phyloP scores from a whole-genome alignment of 768 basidiomycete species.

The Mrakia blollopis region DNA sequence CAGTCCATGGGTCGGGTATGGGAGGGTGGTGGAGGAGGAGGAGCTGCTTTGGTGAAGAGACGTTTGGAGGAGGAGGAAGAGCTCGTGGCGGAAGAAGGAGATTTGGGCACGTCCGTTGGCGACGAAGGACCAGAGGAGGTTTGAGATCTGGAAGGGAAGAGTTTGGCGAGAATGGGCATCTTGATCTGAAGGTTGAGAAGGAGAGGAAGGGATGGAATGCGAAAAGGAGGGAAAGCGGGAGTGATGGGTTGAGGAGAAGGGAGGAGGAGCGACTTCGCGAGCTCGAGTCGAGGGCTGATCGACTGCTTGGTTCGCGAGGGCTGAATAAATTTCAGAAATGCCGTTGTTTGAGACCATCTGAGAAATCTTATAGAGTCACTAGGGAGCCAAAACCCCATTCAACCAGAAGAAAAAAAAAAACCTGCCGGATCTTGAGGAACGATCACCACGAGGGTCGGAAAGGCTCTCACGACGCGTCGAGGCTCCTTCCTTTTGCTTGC shows the following conservation, averaged over 20 bases:
- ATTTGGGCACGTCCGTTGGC: conserved; percentile 3
- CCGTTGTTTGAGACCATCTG: too few species aligned
- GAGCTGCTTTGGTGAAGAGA: conserved; percentile 24
- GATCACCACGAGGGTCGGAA: too few species aligned
- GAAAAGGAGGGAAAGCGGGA: neutral
- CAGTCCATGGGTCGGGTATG: conserved; percentile 21
- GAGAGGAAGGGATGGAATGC: neutral
- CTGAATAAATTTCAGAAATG: too few species aligned
- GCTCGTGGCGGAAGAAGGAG: neutral
- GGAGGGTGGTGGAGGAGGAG: conserved; percentile 37
- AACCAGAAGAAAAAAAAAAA: too few species aligned
- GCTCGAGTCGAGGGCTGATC: neutral
- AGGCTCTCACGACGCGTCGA: too few species aligned
- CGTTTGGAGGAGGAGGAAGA: neutral
- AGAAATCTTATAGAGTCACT: too few species aligned
- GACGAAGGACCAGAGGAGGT: neutral
- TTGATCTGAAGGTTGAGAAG: too few species aligned
- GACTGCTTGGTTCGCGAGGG: too few species aligned
- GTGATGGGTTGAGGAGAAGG: neutral
- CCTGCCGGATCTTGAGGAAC: too few species aligned
- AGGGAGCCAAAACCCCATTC: too few species aligned
- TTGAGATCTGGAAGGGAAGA: conserved; percentile 10
- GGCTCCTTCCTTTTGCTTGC: too few species aligned
- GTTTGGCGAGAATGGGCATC: conserved; percentile 6
- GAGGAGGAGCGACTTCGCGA: neutral